Base-by-base conservation (phyloP, 352 stramenopile species). In the Phytopythium delawarense region DNA sequence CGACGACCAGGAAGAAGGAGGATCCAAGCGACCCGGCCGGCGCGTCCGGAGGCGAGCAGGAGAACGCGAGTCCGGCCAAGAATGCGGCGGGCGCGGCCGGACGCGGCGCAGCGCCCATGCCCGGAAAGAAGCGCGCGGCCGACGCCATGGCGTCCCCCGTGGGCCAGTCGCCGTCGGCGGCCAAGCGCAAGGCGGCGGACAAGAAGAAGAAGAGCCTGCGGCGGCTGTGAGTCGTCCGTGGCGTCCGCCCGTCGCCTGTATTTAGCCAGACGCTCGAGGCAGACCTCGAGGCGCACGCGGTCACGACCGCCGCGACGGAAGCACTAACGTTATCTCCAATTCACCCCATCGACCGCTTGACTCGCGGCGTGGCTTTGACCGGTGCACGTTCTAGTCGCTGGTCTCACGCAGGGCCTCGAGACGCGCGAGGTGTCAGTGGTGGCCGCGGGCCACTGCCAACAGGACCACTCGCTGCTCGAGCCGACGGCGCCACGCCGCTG, bases 1-100 rank as follows among this genome's bases (percentile, higher is more conserved):
- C 46, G 70, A 60, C 53, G 80, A 89, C 6, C 8, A 40, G 35
- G 67, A 89, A 90, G 75, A 91, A 90, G 74, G 64, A 35, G 32
- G 34, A n/a, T 13, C 46, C 30, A 13, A 58, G 20, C n/a, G 32
- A 45, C 52, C 34, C 32, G 0, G 35, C 52, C 37, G 23, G 16
- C 18, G 23, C 53, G 23, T 8, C 53, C 4, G 34, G 53, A 3
- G 35, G 51, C 28, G 40, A 64, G 30, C 64, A 71, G 21, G 35
- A 57, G 39, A 60, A 39, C 42, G 48, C 37, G 15, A 57, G 42
- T n/a, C 21, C 49, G 28, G 37, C 48, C n/a, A 42, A 60, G 12
- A 48, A 61, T 25, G 25, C 21, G 11, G 39, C 21, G 12, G 13
- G 11, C 20, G 39, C 35, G 25, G 5, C 39, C 3, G 52, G 30